Conservation (phyloP, 2,329 filamentous ascomycete genomes). For the Epichloe typhina region DNA sequence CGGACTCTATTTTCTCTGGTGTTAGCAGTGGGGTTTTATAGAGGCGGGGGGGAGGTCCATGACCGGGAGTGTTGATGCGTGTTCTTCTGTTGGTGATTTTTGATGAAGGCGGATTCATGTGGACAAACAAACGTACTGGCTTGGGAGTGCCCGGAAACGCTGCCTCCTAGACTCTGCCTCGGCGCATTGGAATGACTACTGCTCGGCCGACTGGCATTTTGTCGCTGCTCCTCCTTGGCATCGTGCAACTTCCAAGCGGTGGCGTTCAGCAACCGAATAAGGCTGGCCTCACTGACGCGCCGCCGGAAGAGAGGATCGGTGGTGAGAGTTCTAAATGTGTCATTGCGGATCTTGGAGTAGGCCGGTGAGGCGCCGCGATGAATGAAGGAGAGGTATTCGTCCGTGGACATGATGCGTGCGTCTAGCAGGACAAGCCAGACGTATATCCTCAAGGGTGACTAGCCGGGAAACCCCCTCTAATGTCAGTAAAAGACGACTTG, state of each 20-base stretch:
- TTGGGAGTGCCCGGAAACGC: slow-evolving; percentile 24
- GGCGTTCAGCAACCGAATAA: slow-evolving; percentile 89
- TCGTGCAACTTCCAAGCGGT: slow-evolving; percentile 91
- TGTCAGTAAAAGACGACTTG: background rate
- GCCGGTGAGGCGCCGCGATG: slow-evolving; percentile 88
- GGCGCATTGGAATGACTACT: slow-evolving; percentile 23
- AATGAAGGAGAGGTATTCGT: slow-evolving; percentile 79
- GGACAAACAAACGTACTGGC: slow-evolving; percentile 23
- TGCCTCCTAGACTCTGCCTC: slow-evolving; percentile 19
- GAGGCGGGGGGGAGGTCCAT: background rate
- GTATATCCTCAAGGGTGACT: slow-evolving; percentile 91
- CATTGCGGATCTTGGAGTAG: slow-evolving; percentile 95
- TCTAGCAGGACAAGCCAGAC: slow-evolving; percentile 92
- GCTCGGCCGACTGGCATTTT: slow-evolving; percentile 20
- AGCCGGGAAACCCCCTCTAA: background rate
- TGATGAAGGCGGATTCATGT: background rate
- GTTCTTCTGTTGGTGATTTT: background rate
- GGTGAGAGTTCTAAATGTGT: slow-evolving; percentile 91
- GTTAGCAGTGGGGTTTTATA: background rate
- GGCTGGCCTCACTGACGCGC: slow-evolving; percentile 84
- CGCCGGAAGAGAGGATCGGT: slow-evolving; percentile 95
- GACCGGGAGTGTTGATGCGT: background rate
- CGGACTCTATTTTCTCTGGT: slow-evolving; percentile 51
- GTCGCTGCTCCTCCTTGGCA: slow-evolving; percentile 40
- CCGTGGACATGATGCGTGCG: slow-evolving; percentile 69